Percentiles rank a stretch among this genome's conserved stretches.
Conservation (phyloP, 2,329 filamentous ascomycete genomes). For the Pseudocercospora musae region DNA sequence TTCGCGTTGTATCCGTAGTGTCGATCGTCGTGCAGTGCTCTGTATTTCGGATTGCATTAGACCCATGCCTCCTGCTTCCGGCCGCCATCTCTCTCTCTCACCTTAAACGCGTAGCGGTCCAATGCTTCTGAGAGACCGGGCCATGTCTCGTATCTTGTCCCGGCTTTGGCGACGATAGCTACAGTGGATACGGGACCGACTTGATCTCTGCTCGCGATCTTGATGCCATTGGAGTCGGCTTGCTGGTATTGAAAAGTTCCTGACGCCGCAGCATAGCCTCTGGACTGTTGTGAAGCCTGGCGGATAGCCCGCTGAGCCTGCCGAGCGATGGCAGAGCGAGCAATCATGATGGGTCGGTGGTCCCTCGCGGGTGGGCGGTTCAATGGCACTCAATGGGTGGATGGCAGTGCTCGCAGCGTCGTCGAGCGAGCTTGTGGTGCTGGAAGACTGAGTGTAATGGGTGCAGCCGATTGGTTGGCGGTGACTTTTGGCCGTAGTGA, state of each 20-base stretch:
- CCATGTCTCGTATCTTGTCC: slow-evolving; percentile 84
- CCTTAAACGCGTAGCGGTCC: slow-evolving; percentile 97
- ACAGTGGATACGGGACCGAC: slow-evolving; percentile 86
- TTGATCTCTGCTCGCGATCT: slow-evolving; percentile 87
- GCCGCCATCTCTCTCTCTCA: slow-evolving; percentile 39
- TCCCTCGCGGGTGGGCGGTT: slow-evolving; percentile 25
- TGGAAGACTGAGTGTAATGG: slow-evolving; percentile 14
- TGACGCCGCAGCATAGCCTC: slow-evolving; percentile 65
- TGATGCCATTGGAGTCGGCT: slow-evolving; percentile 80
- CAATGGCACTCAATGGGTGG: slow-evolving; percentile 18
- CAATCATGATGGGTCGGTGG: slow-evolving; percentile 54
- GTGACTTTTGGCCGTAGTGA: background rate
- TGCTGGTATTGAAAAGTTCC: slow-evolving; percentile 83
- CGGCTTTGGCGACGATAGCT: slow-evolving; percentile 88
- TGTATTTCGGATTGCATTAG: slow-evolving; percentile 38
- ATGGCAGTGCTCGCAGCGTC: background rate
- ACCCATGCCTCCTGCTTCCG: slow-evolving; percentile 1
- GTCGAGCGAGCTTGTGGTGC: background rate
- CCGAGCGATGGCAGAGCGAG: slow-evolving; percentile 63
- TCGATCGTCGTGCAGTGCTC: slow-evolving; percentile 85
- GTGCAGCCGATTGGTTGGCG: background rate
- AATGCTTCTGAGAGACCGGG: slow-evolving; percentile 88
- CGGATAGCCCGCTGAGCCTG: slow-evolving; percentile 62
- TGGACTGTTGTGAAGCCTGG: slow-evolving; percentile 58
- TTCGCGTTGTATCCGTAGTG: slow-evolving; percentile 90